Evolutionary conservation across 371 early-diverging fungal species (phyloP), one percentile per base, ranked within the genome.

Genomic region (Basidiobolus meristosporus): DNA sequence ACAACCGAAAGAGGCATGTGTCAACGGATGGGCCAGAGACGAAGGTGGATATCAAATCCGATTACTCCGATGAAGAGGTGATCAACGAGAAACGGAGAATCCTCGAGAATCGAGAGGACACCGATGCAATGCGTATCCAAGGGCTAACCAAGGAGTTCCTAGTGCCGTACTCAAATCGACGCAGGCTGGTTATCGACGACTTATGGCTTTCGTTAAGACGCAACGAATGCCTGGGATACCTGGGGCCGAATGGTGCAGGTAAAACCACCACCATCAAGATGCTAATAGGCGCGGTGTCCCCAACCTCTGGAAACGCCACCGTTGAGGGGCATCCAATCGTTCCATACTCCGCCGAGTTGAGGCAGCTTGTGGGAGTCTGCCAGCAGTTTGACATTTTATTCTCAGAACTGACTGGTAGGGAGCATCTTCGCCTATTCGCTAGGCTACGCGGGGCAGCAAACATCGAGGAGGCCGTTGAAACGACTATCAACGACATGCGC

Each of bases 181-280:
- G 52, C 22, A 46, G 48, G 10, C 38, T 44, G 7, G 38, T 46
- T 6, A 45, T 55, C 18, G 46, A 55, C 7, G 44, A 55, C n/a
- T 39, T 55, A 17, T 48, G 51, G 19, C 41, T 55, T n/a, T 40
- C 55, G n/a, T 51, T 55, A 51, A 51, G 71, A 40, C 46, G 51
- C 28, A 60, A 56, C 35, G 47, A 58, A 34, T 57, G 63, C 30
- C 76, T 77, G 59, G 77, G 78, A 3, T 53, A 77, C 17, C 46
- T 80, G 9, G 77, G 63, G 7, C 63, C 63, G 14, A 63, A 63
- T 41, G 63, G 63, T 31, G 62, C 62, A 9, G 62, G 62, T 12
- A 62, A 59, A 39, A 62, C 62, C 12, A 76, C 77, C 6, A 48
- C 73, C 7, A 73, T 80, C 42, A 60, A 62, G 40, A 73, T 73